Percentiles rank a stretch among this genome's conserved stretches.
Conservation (phyloP, 2,329 filamentous ascomycete species). For the Lasiodiplodia sp. region DNA sequence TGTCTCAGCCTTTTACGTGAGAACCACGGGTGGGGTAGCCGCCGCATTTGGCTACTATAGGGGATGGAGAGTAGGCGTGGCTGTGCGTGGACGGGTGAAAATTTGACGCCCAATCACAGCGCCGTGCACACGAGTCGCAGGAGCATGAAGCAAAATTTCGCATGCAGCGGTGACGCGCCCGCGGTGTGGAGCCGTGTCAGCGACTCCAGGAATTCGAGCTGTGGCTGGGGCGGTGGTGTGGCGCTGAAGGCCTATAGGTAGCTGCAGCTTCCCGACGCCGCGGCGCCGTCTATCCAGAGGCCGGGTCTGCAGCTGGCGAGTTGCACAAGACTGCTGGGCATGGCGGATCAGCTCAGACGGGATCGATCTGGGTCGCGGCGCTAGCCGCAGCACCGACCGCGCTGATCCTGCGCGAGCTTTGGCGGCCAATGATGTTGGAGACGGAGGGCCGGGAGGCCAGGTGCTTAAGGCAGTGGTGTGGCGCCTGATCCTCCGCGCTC, state of each 20-base stretch:
- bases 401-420: neutral
- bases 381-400: neutral
- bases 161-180: conserved; percentile 7
- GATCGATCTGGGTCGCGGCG: neutral
- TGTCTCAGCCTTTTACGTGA: neutral
- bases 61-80: conserved; percentile 1
- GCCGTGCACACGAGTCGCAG: neutral
- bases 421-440: neutral
- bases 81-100: conserved; percentile 6
- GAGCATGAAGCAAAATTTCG: neutral
- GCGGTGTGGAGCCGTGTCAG: neutral
- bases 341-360: neutral
- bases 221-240: neutral
- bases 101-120: neutral
- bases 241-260: neutral
- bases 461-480: conserved; percentile 13
- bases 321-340: too few species aligned
- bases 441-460: neutral
- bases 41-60: neutral
- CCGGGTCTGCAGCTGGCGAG: too few species aligned
- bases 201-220: neutral
- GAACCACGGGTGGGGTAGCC: neutral
- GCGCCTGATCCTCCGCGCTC: conserved; percentile 16
- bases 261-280: neutral
- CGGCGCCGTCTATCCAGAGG: neutral